These are phyloP conservation scores for Nakaseomyces bracarensis DNA, from an alignment of 1,139 yeast genomes.

Conservation along the genomic window DNA sequence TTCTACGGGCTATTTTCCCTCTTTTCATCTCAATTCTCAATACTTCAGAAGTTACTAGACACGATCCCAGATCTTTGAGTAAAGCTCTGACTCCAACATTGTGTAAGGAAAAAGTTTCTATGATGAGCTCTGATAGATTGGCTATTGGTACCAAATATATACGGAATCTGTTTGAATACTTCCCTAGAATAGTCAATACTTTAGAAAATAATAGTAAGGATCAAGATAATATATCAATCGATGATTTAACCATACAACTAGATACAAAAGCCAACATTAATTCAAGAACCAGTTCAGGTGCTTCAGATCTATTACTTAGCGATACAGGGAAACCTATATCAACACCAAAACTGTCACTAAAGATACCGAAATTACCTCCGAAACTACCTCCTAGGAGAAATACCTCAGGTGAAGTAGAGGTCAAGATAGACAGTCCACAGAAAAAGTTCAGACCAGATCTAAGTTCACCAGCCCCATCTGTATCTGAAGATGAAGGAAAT, in stretches of 20 bases:
- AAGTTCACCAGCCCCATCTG: neutral
- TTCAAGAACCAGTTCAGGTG: slow-evolving; percentile 3
- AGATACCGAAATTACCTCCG: slow-evolving; percentile 4
- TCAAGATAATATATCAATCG: neutral
- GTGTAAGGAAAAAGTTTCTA: slow-evolving; percentile 44
- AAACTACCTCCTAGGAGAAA: slow-evolving; percentile 12
- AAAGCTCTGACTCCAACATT: slow-evolving; percentile 45
- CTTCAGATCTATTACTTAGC: slow-evolving; percentile 1
- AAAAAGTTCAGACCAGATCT: neutral
- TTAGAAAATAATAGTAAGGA: slow-evolving; percentile 8
- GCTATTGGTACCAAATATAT: slow-evolving; percentile 45
- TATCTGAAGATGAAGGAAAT: slow-evolving; percentile 5
- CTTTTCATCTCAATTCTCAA: slow-evolving; percentile 35
- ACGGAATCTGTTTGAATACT: slow-evolving; percentile 42
- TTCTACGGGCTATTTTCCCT: slow-evolving; percentile 38
- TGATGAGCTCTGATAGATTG: slow-evolving; percentile 39
- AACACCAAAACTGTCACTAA: slow-evolving; percentile 10
- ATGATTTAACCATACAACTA: neutral
- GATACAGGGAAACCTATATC: slow-evolving; percentile 6
- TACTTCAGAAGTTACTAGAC: slow-evolving; percentile 36
- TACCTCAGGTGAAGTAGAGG: slow-evolving; percentile 10
- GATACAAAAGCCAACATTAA: slow-evolving; percentile 1
- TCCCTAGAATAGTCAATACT: slow-evolving; percentile 31
- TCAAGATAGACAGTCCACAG: slow-evolving; percentile 4
- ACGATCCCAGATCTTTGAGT: slow-evolving; percentile 40